These are phyloP conservation scores for Raphanus raphanistrum DNA, from an alignment of 345 rosid genomes.

Conservation along the genomic window DNA sequence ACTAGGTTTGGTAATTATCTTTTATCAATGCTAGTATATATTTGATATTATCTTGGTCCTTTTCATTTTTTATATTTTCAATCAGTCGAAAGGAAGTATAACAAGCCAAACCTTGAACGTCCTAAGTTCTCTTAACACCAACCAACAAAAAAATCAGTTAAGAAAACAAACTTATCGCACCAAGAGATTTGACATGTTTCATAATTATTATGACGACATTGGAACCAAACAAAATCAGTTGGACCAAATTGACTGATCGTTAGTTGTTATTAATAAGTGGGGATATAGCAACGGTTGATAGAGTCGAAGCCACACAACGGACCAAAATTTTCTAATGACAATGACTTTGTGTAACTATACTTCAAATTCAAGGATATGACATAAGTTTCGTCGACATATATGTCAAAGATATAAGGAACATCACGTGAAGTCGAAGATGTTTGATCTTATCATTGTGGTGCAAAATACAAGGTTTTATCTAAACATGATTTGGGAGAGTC, in stretches of 20 bases:
- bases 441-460: slow-evolving; percentile 35
- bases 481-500: slow-evolving; percentile 19
- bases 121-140: slow-evolving; percentile 23
- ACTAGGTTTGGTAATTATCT: background rate
- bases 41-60: background rate
- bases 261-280: slow-evolving; percentile 22
- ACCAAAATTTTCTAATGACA: slow-evolving; percentile 27
- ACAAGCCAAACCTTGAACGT: slow-evolving; percentile 15
- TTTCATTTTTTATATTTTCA: background rate
- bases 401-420: slow-evolving; percentile 37
- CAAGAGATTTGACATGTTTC: slow-evolving; percentile 30
- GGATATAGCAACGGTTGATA: slow-evolving; percentile 36
- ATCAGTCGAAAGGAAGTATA: background rate
- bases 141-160: slow-evolving; percentile 23
- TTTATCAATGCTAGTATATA: background rate
- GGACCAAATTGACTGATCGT: slow-evolving; percentile 34
- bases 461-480: slow-evolving; percentile 5
- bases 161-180: slow-evolving; percentile 29
- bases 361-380: slow-evolving; percentile 16
- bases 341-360: slow-evolving; percentile 30
- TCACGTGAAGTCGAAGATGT: slow-evolving; percentile 32
- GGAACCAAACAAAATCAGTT: slow-evolving; percentile 28
- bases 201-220: slow-evolving; percentile 15
- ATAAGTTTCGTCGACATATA: slow-evolving; percentile 35
- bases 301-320: slow-evolving; percentile 20